Evolutionary conservation across 2,329 filamentous ascomycete genomes (phyloP).

Genomic region (Cladophialophora exuberans): DNA sequence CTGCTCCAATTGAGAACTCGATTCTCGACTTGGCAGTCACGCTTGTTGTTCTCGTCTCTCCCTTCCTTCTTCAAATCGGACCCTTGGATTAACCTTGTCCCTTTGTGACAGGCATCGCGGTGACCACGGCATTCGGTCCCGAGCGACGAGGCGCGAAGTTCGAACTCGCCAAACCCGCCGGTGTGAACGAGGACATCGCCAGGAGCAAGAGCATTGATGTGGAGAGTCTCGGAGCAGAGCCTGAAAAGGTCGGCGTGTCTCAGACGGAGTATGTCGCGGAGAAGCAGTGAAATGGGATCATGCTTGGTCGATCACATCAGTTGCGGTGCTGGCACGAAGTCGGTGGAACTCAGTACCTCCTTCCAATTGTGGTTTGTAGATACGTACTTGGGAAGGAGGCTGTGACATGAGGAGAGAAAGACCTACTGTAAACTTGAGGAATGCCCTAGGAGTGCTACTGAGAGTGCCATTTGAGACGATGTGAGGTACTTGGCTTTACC

Average conservation of each 20-base stretch:
- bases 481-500: no score
- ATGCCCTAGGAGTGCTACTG: no score
- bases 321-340: no score
- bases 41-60: no score
- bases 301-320: not conserved
- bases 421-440: no score
- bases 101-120: slow-evolving; percentile 65
- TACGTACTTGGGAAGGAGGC: not conserved
- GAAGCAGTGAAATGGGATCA: slow-evolving; percentile 20
- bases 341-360: not conserved
- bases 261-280: slow-evolving; percentile 17
- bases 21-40: no score
- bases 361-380: not conserved
- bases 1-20: no score
- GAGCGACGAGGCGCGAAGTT: slow-evolving; percentile 75
- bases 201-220: slow-evolving; percentile 13
- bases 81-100: no score
- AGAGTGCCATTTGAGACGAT: no score
- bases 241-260: not conserved
- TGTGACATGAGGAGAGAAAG: no score
- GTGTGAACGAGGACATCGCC: slow-evolving; percentile 31
- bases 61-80: no score
- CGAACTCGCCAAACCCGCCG: slow-evolving; percentile 61
- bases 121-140: slow-evolving; percentile 71
- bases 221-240: slow-evolving; percentile 15